Conservation (phyloP, 148 eudicot species). For the Chenopodium album region DNA sequence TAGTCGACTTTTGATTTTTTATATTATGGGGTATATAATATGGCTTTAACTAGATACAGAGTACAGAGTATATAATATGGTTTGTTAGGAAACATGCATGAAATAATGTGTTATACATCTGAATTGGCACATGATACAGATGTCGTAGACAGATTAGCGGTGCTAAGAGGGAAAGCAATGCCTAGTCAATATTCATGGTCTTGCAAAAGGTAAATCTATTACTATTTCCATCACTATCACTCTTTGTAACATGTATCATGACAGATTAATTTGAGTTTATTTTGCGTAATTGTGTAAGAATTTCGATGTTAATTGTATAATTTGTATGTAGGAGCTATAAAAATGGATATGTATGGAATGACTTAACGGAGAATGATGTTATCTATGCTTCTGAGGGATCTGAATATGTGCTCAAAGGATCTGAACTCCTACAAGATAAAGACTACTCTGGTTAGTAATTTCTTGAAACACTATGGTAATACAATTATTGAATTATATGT, state of each 20-base stretch:
- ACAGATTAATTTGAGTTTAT: not conserved
- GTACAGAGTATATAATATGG: too few relatives aligned
- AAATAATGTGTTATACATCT: not conserved
- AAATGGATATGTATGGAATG: constrained; percentile 96
- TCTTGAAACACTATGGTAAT: not conserved
- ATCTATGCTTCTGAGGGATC: constrained; percentile 71
- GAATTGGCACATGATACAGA: constrained; percentile 35
- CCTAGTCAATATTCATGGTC: constrained; percentile 92
- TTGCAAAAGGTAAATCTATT: constrained; percentile 62
- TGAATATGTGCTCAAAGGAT: constrained; percentile 89
- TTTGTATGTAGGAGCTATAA: constrained; percentile 64
- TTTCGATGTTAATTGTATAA: not conserved
- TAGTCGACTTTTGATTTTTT: too few relatives aligned
- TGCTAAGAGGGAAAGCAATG: constrained; percentile 87
- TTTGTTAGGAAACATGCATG: too few relatives aligned
- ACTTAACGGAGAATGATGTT: constrained; percentile 70
- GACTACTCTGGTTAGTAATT: constrained; percentile 41
- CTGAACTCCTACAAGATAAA: constrained; percentile 46
- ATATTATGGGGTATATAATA: too few relatives aligned
- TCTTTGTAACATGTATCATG: not conserved
- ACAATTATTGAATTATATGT: too few relatives aligned
- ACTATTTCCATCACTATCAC: not conserved
- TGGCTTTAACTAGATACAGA: too few relatives aligned
- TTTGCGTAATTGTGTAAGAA: too few relatives aligned
- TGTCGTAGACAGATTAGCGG: constrained; percentile 59